Base-by-base conservation (phyloP, 2,329 filamentous ascomycete genomes). In the Exophiala lecanii-corni region DNA sequence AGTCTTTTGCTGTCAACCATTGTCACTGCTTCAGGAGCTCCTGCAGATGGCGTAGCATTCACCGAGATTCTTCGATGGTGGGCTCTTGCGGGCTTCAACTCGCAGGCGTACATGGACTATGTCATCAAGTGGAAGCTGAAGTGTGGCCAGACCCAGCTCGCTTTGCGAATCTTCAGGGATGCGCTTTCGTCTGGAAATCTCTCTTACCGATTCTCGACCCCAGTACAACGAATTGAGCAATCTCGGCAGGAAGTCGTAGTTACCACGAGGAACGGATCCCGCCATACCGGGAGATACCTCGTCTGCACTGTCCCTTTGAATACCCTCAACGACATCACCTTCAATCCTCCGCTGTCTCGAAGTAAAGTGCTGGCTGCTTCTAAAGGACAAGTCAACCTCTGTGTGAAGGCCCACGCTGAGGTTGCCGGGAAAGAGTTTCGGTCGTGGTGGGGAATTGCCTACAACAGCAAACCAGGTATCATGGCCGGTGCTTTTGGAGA, bases 21-120 rank as follows among this genome's bases (percentile, higher is more conserved):
- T 19, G 33, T 35, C 9, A 35, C 33, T 4, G 33, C 33, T 9
- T 35, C 33, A 18, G 33, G 33, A 6, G 9, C 33, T 17, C 17
- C 33, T 6, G 33, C 33, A 35, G 33, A 35, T 18, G 13, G 19
- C 6, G 13, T 35, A 18, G 33, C 64, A 15, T 70, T 74, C 45
- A 66, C 66, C 36, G 70, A 74, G 39, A 64, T 73, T 20, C 53
- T 74, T 13, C 69, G 70, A 44, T 73, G 69, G 69, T 73, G 64
- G 69, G 71, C 64, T 9, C 54, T 69, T 2, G 59, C 58, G 43
- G 67, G 61, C 18, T 69, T 69, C 51, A 62, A 57, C 5, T 70
- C 64, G 38, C 53, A 57, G 7, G 63, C 62, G 1, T 67, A 62
- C 34, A 59, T 67, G 20, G 60, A 66, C 16, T 57, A 59, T 15